Percentiles rank a stretch among this genome's conserved stretches.
These are phyloP conservation scores for Phyllosticta capitalensis DNA, from an alignment of 2,329 filamentous ascomycete species.

Conservation along the genomic window DNA sequence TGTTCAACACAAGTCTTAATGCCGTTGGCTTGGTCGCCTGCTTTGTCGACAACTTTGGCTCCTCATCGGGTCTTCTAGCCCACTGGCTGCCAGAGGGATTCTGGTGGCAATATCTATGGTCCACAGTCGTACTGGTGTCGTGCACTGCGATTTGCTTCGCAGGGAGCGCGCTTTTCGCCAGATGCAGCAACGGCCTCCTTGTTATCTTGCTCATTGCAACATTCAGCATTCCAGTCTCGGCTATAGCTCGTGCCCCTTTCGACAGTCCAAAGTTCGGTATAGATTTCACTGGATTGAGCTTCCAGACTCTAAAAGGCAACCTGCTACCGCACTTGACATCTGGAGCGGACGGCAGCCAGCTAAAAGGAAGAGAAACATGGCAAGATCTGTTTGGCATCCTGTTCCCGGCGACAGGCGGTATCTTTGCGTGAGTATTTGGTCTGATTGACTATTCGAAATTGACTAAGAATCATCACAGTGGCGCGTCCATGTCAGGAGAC, in stretches of 20 bases:
- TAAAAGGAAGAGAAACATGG: constrained; percentile 58
- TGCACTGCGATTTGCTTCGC: constrained; percentile 70
- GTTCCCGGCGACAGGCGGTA: constrained; percentile 60
- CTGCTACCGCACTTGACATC: constrained; percentile 57
- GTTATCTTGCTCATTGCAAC: constrained; percentile 63
- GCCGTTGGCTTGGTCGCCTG: constrained; percentile 80
- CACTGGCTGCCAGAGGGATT: constrained; percentile 58
- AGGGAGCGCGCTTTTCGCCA: constrained; percentile 70
- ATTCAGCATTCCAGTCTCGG: constrained; percentile 74
- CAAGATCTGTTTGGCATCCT: constrained; percentile 78
- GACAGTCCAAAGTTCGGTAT: constrained; percentile 51
- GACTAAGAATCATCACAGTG: constrained; percentile 38
- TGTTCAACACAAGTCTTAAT: constrained; percentile 80
- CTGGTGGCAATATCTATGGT: constrained; percentile 69
- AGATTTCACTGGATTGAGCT: constrained; percentile 67
- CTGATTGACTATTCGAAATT: not conserved
- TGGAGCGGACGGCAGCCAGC: constrained; percentile 52
- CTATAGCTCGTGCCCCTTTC: constrained; percentile 59
- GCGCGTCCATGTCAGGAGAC: constrained; percentile 86
- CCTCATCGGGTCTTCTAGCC: constrained; percentile 44
- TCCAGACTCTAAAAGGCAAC: constrained; percentile 63
- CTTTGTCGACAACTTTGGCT: constrained; percentile 64
- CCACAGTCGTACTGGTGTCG: constrained; percentile 58
- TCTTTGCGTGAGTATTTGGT: constrained; percentile 40
- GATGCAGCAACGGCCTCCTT: constrained; percentile 68